phyloP scores from a whole-genome alignment of 345 rosid genomes.

The Laguncularia racemosa region DNA sequence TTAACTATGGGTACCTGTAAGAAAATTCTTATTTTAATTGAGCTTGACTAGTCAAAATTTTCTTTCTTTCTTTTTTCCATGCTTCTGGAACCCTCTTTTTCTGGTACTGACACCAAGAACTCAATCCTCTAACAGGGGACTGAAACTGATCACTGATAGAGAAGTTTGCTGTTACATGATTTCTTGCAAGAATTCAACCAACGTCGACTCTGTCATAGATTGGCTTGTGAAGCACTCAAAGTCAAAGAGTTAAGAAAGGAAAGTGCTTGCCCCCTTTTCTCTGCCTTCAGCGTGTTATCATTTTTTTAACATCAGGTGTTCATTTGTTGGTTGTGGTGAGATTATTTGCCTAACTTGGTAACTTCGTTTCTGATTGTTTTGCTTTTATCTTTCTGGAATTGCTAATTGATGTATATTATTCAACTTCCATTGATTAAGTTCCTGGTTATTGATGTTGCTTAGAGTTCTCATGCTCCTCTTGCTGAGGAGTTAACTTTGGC shows the following conservation, averaged over 20 bases:
- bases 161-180: slow-evolving; percentile 95
- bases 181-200: slow-evolving; percentile 90
- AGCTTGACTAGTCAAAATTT: not conserved
- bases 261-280: not conserved
- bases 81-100: not conserved
- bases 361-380: slow-evolving; percentile 9
- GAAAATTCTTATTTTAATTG: not conserved
- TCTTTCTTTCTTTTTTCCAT: not conserved
- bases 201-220: slow-evolving; percentile 79
- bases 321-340: slow-evolving; percentile 11
- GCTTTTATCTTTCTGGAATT: slow-evolving; percentile 10
- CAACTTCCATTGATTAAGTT: not conserved
- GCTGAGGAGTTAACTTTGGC: too few relatives aligned
- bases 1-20: too few relatives aligned
- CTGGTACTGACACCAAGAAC: not conserved
- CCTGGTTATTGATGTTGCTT: too few relatives aligned
- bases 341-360: slow-evolving; percentile 1
- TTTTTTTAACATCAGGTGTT: slow-evolving; percentile 3
- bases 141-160: slow-evolving; percentile 60
- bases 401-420: slow-evolving; percentile 22
- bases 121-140: too few relatives aligned
- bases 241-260: slow-evolving; percentile 33
- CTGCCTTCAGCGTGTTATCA: slow-evolving; percentile 13
- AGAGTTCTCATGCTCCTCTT: too few relatives aligned
- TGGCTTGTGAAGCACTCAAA: slow-evolving; percentile 96